Evolutionary conservation across 768 basidiomycete species (phyloP), one percentile per base, ranked within the genome.

Genomic region (Lactarius akahatsu): DNA sequence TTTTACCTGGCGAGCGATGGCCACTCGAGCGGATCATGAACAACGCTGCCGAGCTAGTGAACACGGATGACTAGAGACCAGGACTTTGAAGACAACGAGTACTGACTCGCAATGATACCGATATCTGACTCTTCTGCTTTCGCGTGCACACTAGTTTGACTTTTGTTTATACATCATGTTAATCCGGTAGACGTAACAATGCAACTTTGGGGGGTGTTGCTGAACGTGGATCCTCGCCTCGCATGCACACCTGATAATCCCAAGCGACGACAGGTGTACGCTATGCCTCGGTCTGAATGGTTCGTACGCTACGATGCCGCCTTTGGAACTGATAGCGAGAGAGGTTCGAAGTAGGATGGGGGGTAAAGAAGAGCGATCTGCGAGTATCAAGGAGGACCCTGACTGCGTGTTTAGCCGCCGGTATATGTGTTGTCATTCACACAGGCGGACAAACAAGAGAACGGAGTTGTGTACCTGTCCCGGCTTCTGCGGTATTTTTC

Each of bases 41-140:
- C 64, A 80, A 83, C 65, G 92, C 94, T 9, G 86, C 85, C 34
- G 93, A 96, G 73, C 77, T 97, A 65, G 93, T 89, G 61, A 77
- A 81, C 66, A 75, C 76, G 76, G 69, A 72, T 38, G 56, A 63
- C 52, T 67, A 67, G 62, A 63, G 5, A 56, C 23, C 41, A 50
- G 2, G 15, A 16, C 4, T 28, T 16, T 16, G 9, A 59, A 11
- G 26, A 59, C 41, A 56, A 59, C 34, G 36, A 45, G 32, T 32
- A n/a, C 57, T 32, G 13, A 41, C 41, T 54, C 3, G 26, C 15
- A 28, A 67, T 56, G 58, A 59, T 56, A 59, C 61, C 61, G 30
- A 58, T 16, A 59, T 30, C 30, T 67, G 41, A 38, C 28, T 55
- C 9, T 52, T 32, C 63, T 30, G 50, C 34, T 63, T 45, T 57